These are phyloP conservation scores for Blastomyces percursus DNA, from an alignment of 2,329 filamentous ascomycete genomes.

Conservation along the genomic window DNA sequence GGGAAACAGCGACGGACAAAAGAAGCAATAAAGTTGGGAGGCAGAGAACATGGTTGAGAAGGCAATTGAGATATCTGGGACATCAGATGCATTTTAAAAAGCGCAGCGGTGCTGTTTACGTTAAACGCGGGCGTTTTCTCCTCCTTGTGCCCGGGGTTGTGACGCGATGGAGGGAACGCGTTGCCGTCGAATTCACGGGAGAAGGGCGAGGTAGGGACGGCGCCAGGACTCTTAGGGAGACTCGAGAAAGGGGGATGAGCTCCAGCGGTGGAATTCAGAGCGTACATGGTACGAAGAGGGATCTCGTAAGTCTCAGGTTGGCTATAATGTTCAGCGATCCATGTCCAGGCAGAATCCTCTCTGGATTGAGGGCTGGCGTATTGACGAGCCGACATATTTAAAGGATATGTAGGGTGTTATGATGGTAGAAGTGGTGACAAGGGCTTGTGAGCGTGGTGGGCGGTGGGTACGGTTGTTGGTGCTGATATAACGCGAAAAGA, in stretches of 20 bases:
- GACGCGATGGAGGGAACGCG: conserved; percentile 16
- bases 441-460: conserved; percentile 1
- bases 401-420: background rate
- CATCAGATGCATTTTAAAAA: conserved; percentile 34
- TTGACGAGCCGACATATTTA: conserved; percentile 1
- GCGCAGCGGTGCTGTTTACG: conserved; percentile 28
- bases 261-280: conserved; percentile 49
- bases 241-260: conserved; percentile 24
- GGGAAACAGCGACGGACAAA: conserved; percentile 53
- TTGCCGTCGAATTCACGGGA: conserved; percentile 28
- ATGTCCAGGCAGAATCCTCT: conserved; percentile 36
- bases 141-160: conserved; percentile 20
- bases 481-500: background rate
- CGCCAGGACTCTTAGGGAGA: conserved; percentile 9
- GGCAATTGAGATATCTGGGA: conserved; percentile 48
- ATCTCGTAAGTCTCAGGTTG: conserved; percentile 55
- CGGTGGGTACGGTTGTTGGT: background rate
- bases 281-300: conserved; percentile 57
- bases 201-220: conserved; percentile 27
- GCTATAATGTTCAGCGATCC: conserved; percentile 50
- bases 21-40: conserved; percentile 50
- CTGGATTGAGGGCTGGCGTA: conserved; percentile 2
- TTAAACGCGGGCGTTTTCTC: conserved; percentile 16
- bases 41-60: conserved; percentile 50
- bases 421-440: background rate